Conservation (phyloP, 2,329 filamentous ascomycete genomes). For the Diaporthe citriasiana region DNA sequence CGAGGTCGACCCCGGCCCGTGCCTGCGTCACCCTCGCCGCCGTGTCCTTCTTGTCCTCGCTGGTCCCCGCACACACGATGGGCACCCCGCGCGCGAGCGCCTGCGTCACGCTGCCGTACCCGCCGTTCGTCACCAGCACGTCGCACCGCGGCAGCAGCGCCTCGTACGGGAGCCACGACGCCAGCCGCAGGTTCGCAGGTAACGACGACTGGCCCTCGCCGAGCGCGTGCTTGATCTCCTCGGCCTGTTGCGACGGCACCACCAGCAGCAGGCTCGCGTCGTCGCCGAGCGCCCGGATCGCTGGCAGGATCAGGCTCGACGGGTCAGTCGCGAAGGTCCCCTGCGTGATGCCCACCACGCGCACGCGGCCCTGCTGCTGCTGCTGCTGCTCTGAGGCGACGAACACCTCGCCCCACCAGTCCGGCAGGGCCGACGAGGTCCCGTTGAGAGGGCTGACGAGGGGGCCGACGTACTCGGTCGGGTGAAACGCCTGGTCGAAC, state of each 20-base stretch:
- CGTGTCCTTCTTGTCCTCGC: conserved; percentile 59
- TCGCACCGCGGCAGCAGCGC: conserved; percentile 52
- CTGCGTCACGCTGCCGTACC: conserved; percentile 63
- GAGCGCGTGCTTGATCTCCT: conserved; percentile 45
- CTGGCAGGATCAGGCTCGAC: conserved; percentile 54
- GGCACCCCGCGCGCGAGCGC: conserved; percentile 61
- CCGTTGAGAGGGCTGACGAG: conserved; percentile 48
- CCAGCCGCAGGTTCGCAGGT: conserved; percentile 49
- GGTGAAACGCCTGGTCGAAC: conserved; percentile 48
- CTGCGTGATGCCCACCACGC: conserved; percentile 55
- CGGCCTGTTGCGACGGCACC: conserved; percentile 51
- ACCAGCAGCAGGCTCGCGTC: conserved; percentile 51
- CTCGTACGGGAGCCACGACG: conserved; percentile 55
- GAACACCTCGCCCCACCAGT: conserved; percentile 52
- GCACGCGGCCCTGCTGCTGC: background rate
- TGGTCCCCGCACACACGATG: conserved; percentile 60
- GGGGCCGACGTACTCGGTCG: conserved; percentile 53
- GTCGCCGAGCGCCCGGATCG: conserved; percentile 51
- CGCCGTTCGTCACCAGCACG: conserved; percentile 63
- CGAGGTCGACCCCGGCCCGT: conserved; percentile 61
- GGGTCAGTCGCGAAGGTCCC: conserved; percentile 56
- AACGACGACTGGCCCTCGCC: conserved; percentile 36
- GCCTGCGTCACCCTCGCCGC: conserved; percentile 57
- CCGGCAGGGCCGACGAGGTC: conserved; percentile 45
- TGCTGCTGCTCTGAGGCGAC: conserved; percentile 38